These are phyloP conservation scores for Nicotiana undulata DNA, from an alignment of 257 asterid species.

Conservation along the genomic window DNA sequence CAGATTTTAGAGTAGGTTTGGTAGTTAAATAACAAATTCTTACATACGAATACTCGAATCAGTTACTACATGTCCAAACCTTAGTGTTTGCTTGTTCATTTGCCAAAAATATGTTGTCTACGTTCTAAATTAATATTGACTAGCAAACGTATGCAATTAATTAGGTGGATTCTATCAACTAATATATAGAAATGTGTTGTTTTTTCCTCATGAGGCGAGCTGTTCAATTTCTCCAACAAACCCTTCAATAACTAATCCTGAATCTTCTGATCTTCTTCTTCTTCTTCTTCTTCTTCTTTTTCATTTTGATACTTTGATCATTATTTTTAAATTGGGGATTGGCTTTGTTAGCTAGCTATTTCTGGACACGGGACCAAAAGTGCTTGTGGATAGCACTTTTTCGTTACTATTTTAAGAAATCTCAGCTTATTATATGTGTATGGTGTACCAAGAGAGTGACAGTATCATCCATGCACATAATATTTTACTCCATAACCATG, in stretches of 20 bases:
- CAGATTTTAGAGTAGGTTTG: constrained; percentile 6
- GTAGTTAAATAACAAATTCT: not conserved
- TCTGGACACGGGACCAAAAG: constrained; percentile 16
- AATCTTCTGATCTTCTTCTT: not conserved
- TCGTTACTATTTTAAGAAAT: constrained; percentile 34
- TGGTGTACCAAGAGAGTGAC: not conserved
- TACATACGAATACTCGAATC: not conserved
- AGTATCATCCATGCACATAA: constrained; percentile 10
- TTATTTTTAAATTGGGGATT: not conserved
- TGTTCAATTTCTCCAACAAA: constrained; percentile 42
- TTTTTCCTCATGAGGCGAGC: constrained; percentile 20
- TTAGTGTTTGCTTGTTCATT: constrained; percentile 4
- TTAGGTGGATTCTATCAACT: constrained; percentile 14
- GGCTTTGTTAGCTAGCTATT: constrained; percentile 12
- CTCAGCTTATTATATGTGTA: constrained; percentile 4
- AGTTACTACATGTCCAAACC: constrained; percentile 16
- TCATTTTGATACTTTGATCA: not conserved
- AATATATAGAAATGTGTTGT: not conserved
- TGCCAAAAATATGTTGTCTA: constrained; percentile 17
- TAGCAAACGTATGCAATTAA: constrained; percentile 9
- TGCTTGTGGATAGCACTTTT: constrained; percentile 23
- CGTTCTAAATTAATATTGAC: constrained; percentile 24
- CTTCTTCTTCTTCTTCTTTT: not conserved
- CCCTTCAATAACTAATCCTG: constrained; percentile 14
- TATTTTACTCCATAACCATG: constrained; percentile 23